Evolutionary conservation across 495 filamentous ascomycete genomes (phyloP).

Genomic region (Aspergillus conjunctus): DNA sequence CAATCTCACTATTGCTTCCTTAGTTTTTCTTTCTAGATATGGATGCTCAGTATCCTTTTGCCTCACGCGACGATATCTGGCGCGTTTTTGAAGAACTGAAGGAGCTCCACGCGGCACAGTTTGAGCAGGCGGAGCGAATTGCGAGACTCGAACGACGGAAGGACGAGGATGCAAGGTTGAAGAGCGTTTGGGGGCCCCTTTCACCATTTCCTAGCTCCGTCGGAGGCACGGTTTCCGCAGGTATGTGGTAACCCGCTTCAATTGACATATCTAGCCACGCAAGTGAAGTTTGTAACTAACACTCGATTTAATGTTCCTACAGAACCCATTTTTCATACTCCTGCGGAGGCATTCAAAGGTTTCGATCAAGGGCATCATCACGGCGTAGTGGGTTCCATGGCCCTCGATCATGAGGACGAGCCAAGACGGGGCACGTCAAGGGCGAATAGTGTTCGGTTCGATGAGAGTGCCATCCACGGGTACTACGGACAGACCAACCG

Average conservation of each 20-base stretch:
- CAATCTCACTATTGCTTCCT: slow-evolving; percentile 15
- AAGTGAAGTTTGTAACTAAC: neutral
- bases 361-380: slow-evolving; percentile 81
- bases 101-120: slow-evolving; percentile 75
- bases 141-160: slow-evolving; percentile 77
- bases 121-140: slow-evolving; percentile 79
- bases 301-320: slow-evolving; percentile 9
- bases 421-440: slow-evolving; percentile 88
- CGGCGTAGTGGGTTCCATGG: slow-evolving; percentile 68
- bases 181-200: slow-evolving; percentile 77
- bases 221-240: slow-evolving; percentile 70
- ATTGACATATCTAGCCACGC: neutral
- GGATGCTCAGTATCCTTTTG: slow-evolving; percentile 66
- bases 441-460: slow-evolving; percentile 98
- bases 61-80: slow-evolving; percentile 78
- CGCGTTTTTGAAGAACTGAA: slow-evolving; percentile 85
- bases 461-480: slow-evolving; percentile 91
- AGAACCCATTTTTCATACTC: slow-evolving; percentile 75
- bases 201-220: slow-evolving; percentile 80
- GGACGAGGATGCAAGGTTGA: slow-evolving; percentile 78
- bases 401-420: slow-evolving; percentile 86
- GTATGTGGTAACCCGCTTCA: slow-evolving; percentile 43
- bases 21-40: slow-evolving; percentile 39
- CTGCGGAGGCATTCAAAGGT: slow-evolving; percentile 76
- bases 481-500: slow-evolving; percentile 82